Evolutionary conservation across 768 basidiomycete species (phyloP).

Genomic region (Rhizopogon rudus): DNA sequence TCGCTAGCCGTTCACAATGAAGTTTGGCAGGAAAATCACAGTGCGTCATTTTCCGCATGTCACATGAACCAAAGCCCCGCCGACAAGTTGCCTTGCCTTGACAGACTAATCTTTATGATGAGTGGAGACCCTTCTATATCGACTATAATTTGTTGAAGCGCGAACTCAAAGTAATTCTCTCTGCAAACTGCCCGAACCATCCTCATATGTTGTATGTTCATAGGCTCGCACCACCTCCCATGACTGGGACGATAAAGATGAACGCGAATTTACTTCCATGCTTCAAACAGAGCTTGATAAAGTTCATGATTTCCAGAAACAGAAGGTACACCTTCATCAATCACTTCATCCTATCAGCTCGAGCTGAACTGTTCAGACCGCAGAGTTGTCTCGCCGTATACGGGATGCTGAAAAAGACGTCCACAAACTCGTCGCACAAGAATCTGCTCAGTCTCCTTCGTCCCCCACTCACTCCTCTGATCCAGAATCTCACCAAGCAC

Average conservation of each 20-base stretch:
- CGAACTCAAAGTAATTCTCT: conserved; percentile 66
- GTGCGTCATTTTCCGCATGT: conserved; percentile 29
- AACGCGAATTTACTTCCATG: conserved; percentile 72
- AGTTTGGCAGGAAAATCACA: conserved; percentile 77
- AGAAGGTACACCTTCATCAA: conserved; percentile 54
- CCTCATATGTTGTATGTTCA: neutral
- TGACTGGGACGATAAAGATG: conserved; percentile 74
- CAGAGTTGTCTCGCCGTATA: conserved; percentile 79
- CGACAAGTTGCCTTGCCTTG: neutral
- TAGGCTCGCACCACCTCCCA: conserved; percentile 48
- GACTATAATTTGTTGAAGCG: conserved; percentile 89
- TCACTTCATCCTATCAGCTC: neutral
- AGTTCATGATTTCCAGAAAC: conserved; percentile 88
- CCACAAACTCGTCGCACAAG: conserved; percentile 65
- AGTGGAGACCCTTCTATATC: conserved; percentile 89
- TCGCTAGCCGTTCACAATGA: conserved; percentile 40
- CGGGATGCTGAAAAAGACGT: conserved; percentile 79
- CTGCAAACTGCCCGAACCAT: neutral
- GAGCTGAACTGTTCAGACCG: conserved; percentile 43
- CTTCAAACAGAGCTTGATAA: conserved; percentile 89
- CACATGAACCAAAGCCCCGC: neutral
- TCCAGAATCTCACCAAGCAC: conserved; percentile 50
- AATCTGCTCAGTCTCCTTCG: conserved; percentile 23
- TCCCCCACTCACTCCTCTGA: conserved; percentile 33
- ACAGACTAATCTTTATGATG: conserved; percentile 79